Percentiles rank a stretch among this genome's conserved stretches.
These are phyloP conservation scores for Geosmithia morbida DNA, from an alignment of 2,329 filamentous ascomycete species.

Conservation along the genomic window DNA sequence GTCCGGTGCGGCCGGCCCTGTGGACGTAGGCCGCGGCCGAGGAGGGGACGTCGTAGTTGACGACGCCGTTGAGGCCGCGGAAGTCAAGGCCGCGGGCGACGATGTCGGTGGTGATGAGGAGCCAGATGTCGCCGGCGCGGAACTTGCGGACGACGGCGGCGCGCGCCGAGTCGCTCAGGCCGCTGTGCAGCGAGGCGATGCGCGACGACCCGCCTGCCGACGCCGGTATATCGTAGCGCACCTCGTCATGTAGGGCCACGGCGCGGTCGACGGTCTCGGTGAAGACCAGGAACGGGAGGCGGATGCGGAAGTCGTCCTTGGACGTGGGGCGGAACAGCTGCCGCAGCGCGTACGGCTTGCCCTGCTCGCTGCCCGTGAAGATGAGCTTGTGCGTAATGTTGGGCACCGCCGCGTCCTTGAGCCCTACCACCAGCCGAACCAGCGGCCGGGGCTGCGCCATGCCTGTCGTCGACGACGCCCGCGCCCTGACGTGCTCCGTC, in stretches of 20 bases:
- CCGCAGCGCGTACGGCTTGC: conserved; percentile 81
- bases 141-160: conserved; percentile 79
- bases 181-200: conserved; percentile 82
- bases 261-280: conserved; percentile 92
- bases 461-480: conserved; percentile 22
- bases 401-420: conserved; percentile 91
- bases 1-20: conserved; percentile 78
- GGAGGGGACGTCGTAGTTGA: conserved; percentile 96
- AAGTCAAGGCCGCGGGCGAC: conserved; percentile 90
- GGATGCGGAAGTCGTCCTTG: conserved; percentile 40
- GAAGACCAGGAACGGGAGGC: conserved; percentile 88
- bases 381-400: conserved; percentile 80
- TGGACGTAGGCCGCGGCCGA: conserved; percentile 85
- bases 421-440: conserved; percentile 78
- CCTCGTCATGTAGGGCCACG: conserved; percentile 71
- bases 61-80: conserved; percentile 83
- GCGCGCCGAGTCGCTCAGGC: conserved; percentile 62
- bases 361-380: conserved; percentile 85
- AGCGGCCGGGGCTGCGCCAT: conserved; percentile 32
- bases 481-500: conserved; percentile 47
- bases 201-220: conserved; percentile 73
- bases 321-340: conserved; percentile 72
- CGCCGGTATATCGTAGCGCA: conserved; percentile 86
- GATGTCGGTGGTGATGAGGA: conserved; percentile 90
- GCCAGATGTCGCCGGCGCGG: conserved; percentile 85